A percentile compares a stretch with the other conserved stretches of the same genome.
phyloP scores from a whole-genome alignment of 116 monocot species.

The Dioscorea cayenensis region DNA sequence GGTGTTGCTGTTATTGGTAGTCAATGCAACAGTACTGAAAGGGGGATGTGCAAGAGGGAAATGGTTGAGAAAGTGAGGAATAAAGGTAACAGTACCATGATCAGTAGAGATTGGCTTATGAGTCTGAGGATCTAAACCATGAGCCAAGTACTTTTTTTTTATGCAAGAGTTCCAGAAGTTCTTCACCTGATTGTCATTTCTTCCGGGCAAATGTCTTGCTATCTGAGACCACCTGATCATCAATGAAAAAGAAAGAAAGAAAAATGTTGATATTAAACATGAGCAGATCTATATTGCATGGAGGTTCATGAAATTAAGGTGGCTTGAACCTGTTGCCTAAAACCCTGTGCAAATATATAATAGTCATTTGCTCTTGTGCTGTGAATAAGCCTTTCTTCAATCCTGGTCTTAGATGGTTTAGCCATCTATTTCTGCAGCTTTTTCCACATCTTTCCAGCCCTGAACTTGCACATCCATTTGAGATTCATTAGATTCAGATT shows the following conservation, averaged over 20 bases:
- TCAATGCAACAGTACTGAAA: conserved; percentile 47
- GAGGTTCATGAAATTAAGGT: background rate
- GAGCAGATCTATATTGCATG: no score
- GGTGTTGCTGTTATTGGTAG: background rate
- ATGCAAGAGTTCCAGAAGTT: conserved; percentile 98
- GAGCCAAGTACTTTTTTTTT: conserved; percentile 85
- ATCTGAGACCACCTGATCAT: conserved; percentile 79
- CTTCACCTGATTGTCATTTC: conserved; percentile 97
- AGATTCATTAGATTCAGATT: no score
- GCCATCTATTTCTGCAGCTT: background rate
- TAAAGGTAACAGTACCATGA: conserved; percentile 3
- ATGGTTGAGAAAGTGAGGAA: conserved; percentile 6
- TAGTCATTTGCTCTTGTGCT: background rate
- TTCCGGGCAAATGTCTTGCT: conserved; percentile 83
- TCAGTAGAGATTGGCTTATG: conserved; percentile 66
- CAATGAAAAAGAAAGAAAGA: background rate
- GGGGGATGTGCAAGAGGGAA: conserved; percentile 7
- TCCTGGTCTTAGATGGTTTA: background rate
- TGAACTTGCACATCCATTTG: background rate
- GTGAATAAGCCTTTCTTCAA: background rate
- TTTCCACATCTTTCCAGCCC: background rate
- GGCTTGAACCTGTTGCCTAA: background rate
- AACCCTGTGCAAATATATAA: background rate
- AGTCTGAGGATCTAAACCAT: conserved; percentile 81
- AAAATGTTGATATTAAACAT: background rate